These are phyloP conservation scores for Celoporthe dispersa DNA, from an alignment of 2,329 filamentous ascomycete genomes.

Conservation along the genomic window DNA sequence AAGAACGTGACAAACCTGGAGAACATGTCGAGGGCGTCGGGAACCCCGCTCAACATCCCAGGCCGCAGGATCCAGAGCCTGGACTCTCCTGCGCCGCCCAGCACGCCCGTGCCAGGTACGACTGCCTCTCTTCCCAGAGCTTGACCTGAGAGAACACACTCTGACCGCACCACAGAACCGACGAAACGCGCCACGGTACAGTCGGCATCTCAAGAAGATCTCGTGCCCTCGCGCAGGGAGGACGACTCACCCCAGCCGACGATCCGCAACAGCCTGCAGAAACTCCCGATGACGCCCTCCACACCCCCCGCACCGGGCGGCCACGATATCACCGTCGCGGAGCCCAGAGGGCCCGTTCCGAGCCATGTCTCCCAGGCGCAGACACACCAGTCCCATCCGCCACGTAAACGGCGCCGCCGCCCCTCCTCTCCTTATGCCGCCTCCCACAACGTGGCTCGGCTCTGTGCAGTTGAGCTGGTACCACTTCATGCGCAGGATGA, in stretches of 20 bases:
- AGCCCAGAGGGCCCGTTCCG: constrained; percentile 42
- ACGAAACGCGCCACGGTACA: constrained; percentile 40
- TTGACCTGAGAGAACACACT: constrained; percentile 20
- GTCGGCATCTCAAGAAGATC: constrained; percentile 39
- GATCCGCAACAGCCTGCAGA: constrained; percentile 39
- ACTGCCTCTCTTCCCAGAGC: constrained; percentile 19
- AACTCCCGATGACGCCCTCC: constrained; percentile 36
- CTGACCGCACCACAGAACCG: constrained; percentile 35
- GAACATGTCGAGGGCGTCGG: constrained; percentile 41
- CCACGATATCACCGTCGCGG: constrained; percentile 46
- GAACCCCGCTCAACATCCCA: constrained; percentile 46
- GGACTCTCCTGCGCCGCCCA: constrained; percentile 55
- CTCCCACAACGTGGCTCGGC: constrained; percentile 45
- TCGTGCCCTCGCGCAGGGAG: constrained; percentile 32
- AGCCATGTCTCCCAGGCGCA: constrained; percentile 30
- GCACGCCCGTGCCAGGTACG: constrained; percentile 53
- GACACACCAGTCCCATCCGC: constrained; percentile 22
- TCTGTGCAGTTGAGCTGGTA: constrained; percentile 36
- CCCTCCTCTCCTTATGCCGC: constrained; percentile 55
- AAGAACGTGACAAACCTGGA: constrained; percentile 65
- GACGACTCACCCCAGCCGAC: constrained; percentile 37
- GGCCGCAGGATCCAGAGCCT: constrained; percentile 58
- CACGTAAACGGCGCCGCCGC: constrained; percentile 30
- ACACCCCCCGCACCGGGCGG: constrained; percentile 38
- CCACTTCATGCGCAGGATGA: constrained; percentile 7